Base-by-base conservation (phyloP, 257 asterid genomes). In the Ajuga chamaepitys region DNA sequence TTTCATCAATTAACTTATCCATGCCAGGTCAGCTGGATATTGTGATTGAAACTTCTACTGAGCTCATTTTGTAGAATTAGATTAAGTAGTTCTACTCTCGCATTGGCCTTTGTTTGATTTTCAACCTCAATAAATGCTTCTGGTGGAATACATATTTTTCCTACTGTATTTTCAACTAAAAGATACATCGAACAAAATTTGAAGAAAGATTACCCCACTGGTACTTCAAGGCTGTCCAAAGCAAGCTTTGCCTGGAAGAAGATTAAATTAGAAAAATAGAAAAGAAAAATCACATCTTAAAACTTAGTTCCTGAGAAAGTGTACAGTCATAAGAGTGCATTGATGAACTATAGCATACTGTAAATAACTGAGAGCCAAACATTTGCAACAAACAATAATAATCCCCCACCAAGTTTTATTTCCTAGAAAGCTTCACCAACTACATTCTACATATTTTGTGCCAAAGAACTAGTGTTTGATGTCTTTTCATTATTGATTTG, bases 211-310 rank as follows among this genome's bases (percentile, higher is more conserved):
- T 69, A 86, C 95, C 96, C 96, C 28, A 91, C 89, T 16, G 98
- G 98, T 52, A 91, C 98, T 83, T 91, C 96, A 67, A 85, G 92
- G 69, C 73, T 77, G 46, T 78, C 86, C 74, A 86, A 28, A 7
- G 97, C 95, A 62, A 82, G 84, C 73, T 88, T 83, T 40, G 89
- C 95, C 86, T 90, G 87, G 63, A n/a, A 70, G 58, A 71, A 64
- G n/a, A n/a, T n/a, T n/a, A n/a, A n/a, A n/a, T n/a, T n/a, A n/a
- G n/a, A n/a, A n/a, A n/a, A n/a, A n/a, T n/a, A n/a, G n/a, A n/a
- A n/a, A n/a, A n/a, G n/a, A n/a, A n/a, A n/a, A n/a, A n/a, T n/a
- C n/a, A n/a, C n/a, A n/a, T n/a, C n/a, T n/a, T n/a, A n/a, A n/a
- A n/a, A n/a, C n/a, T n/a, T n/a, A n/a, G n/a, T n/a, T n/a, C n/a